These are phyloP conservation scores for Ceratocystiopsis minuta DNA, from an alignment of 2,329 filamentous ascomycete genomes.

Conservation along the genomic window DNA sequence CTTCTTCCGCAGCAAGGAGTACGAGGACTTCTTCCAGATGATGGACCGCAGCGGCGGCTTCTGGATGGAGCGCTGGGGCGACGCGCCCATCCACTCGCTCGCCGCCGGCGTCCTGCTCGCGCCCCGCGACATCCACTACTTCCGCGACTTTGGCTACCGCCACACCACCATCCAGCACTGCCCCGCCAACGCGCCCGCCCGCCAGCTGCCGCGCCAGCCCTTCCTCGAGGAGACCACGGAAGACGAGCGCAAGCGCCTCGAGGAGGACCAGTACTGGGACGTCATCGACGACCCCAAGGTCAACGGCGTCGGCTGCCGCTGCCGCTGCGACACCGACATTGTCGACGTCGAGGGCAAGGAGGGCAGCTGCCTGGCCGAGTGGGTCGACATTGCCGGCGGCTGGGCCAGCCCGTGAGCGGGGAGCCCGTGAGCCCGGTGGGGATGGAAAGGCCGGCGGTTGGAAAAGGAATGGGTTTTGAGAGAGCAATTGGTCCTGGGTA, in stretches of 20 bases:
- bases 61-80: slow-evolving; percentile 99
- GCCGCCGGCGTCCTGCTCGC: slow-evolving; percentile 76
- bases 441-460: too few relatives aligned
- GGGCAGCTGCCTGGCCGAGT: slow-evolving; percentile 84
- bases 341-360: slow-evolving; percentile 96
- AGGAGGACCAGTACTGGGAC: slow-evolving; percentile 96
- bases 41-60: slow-evolving; percentile 97
- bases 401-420: slow-evolving; percentile 43
- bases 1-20: slow-evolving; percentile 95
- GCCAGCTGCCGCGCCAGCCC: slow-evolving; percentile 64
- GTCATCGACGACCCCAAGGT: slow-evolving; percentile 73
- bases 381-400: slow-evolving; percentile 92
- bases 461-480: too few relatives aligned
- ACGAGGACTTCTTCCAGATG: slow-evolving; percentile 96
- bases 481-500: too few relatives aligned
- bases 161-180: slow-evolving; percentile 99
- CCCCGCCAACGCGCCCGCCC: slow-evolving; percentile 79
- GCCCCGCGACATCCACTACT: slow-evolving; percentile 83
- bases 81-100: slow-evolving; percentile 94
- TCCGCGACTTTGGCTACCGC: slow-evolving; percentile 94
- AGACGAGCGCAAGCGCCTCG: slow-evolving; percentile 66
- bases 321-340: slow-evolving; percentile 92
- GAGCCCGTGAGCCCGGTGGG: neutral
- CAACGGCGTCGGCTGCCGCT: slow-evolving; percentile 92
- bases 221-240: slow-evolving; percentile 66